Evolutionary conservation across 176 grass and related monocot genomes (phyloP).

Genomic region (Oryza punctata): DNA sequence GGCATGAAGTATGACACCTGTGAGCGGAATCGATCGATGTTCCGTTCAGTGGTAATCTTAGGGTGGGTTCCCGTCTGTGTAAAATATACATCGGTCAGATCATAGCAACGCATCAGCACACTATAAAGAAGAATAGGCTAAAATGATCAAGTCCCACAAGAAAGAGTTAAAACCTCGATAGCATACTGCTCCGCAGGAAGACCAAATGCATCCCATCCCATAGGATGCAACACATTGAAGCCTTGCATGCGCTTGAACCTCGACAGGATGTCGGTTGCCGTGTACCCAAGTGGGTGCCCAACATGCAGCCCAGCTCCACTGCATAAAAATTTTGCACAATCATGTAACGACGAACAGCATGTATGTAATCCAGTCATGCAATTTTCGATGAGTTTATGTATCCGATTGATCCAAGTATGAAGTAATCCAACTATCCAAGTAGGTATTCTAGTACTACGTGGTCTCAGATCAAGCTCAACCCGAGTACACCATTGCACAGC

Average conservation of each 20-base stretch:
- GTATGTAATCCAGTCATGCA: not conserved
- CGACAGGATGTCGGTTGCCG: constrained; percentile 84
- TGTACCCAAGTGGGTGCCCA: constrained; percentile 90
- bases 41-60: constrained; percentile 74
- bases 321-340: constrained; percentile 2
- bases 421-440: not conserved
- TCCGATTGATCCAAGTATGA: not conserved
- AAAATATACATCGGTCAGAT: constrained; percentile 24
- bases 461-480: not conserved
- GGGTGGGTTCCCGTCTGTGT: constrained; percentile 93
- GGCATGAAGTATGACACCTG: constrained; percentile 58
- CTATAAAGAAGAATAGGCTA: not conserved
- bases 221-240: constrained; percentile 96
- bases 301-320: constrained; percentile 92
- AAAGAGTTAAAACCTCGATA: constrained; percentile 59
- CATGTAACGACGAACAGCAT: not conserved
- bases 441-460: not conserved
- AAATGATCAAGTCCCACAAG: not conserved
- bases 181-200: constrained; percentile 97
- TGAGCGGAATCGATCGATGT: constrained; percentile 71
- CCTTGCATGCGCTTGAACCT: constrained; percentile 94
- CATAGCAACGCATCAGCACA: not conserved
- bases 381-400: not conserved
- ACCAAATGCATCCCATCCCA: constrained; percentile 98
- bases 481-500: not conserved